Conservation (phyloP, 2,329 filamentous ascomycete genomes). For the Chrysoporthe deuterocubensis region DNA sequence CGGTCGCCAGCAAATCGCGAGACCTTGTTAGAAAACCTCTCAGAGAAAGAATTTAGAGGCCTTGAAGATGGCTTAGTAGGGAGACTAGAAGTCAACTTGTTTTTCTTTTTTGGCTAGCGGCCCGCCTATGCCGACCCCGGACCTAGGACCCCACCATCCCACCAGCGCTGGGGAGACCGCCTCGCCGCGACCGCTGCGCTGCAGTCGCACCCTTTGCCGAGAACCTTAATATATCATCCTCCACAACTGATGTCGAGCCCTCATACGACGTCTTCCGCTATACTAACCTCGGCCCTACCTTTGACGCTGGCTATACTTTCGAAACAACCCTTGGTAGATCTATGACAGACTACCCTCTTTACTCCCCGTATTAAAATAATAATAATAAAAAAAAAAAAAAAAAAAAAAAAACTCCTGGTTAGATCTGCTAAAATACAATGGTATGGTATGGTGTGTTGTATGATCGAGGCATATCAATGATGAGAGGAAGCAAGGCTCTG, state of each 20-base stretch:
- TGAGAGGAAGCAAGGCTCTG: no score
- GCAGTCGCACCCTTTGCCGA: neutral
- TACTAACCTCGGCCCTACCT: no score
- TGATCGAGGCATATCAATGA: no score
- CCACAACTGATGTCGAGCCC: neutral
- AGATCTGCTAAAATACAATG: no score
- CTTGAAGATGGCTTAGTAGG: neutral
- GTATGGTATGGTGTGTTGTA: no score
- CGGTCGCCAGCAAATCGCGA: neutral
- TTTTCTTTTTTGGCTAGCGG: neutral
- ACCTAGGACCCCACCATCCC: slow-evolving; percentile 10
- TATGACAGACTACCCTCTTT: no score
- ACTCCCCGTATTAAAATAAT: no score
- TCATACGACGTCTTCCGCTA: no score
- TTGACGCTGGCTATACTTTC: no score
- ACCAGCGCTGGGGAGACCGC: neutral
- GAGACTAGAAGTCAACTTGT: neutral
- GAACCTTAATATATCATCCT: neutral
- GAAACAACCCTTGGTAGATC: no score
- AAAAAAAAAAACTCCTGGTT: no score
- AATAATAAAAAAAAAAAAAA: no score
- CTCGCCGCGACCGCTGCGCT: neutral
- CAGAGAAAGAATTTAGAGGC: neutral
- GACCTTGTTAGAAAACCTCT: neutral
- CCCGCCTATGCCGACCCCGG: slow-evolving; percentile 24